Base-by-base conservation (phyloP, 2,329 filamentous ascomycete species). In the Teratosphaeria zuluensis region DNA sequence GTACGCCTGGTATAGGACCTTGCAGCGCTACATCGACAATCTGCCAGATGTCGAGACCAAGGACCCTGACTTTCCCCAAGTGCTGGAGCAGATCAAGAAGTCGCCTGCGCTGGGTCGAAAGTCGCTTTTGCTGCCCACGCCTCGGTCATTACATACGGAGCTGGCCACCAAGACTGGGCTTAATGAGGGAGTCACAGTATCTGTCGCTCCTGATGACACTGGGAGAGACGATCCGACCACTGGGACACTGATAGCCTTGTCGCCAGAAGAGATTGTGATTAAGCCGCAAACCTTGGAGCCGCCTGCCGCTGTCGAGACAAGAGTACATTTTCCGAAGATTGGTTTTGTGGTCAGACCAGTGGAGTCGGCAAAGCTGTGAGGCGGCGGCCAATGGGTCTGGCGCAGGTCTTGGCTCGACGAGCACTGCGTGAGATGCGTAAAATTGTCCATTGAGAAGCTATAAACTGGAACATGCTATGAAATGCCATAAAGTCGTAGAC, bases 211-310 rank as follows among this genome's bases (percentile, higher is more conserved):
- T 1, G 74, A 76, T 65, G 74, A 77, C 63, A 76, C 72, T 21
- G 74, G 75, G 0, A 67, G 69, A 48, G 69, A 65, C 52, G 68
- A 74, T 65, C 73, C 74, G 4, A 75, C 73, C 0, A 55, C 72
- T 14, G 74, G 74, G 0, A 68, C 55, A 4, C 54, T 76, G 58
- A 62, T 76, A 0, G 66, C 65, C n/a, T 59, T 73, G 35, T 73
- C 74, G 4, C 72, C 74, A 1, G 74, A 77, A 54, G 74, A 76
- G 59, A 68, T 76, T 1, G 71, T 76, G 0, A 69, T 76, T 54
- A 66, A 67, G 63, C 74, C 74, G 5, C 56, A 60, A 11, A 59
- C 61, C 46, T 59, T 67, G 1, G 71, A 69, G 1, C 67, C 58
- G 12, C 33, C 60, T 12, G 61, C 67, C 1, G 61, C 69, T 33